Conservation (phyloP, 768 basidiomycete genomes). For the Glaciozyma martinii region DNA sequence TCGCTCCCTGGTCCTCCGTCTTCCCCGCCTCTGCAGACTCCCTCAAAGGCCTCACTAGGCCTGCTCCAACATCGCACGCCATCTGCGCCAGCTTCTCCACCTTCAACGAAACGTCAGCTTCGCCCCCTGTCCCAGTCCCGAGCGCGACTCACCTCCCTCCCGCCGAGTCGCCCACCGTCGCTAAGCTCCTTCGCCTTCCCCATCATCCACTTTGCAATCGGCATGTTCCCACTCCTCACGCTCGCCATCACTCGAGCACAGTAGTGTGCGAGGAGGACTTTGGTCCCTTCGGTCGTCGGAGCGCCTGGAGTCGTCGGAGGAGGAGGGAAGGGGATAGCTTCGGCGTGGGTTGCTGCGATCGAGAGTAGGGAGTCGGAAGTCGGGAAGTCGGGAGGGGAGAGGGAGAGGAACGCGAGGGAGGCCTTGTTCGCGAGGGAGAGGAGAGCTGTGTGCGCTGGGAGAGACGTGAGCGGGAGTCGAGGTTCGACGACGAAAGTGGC, state of each 20-base stretch:
- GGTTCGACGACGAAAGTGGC: neutral
- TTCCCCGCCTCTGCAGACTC: neutral
- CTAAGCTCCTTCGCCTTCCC: neutral
- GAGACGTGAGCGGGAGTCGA: neutral
- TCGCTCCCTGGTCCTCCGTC: neutral
- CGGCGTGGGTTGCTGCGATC: neutral
- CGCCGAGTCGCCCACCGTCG: neutral
- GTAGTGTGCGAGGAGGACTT: slow-evolving; percentile 2
- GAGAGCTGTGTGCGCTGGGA: neutral
- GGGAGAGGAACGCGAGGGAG: neutral
- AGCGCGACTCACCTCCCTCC: neutral
- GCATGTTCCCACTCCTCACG: too few relatives aligned
- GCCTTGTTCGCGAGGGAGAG: slow-evolving; percentile 11
- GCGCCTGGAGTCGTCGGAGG: neutral
- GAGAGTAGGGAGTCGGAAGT: neutral
- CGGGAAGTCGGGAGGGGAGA: neutral
- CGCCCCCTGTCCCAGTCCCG: neutral
- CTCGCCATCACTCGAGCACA: slow-evolving; percentile 9
- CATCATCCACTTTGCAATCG: neutral
- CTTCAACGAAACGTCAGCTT: neutral
- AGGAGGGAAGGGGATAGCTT: neutral
- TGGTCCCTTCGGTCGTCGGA: neutral
- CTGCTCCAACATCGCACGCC: neutral
- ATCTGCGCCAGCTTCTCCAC: neutral
- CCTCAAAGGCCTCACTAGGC: neutral